These are phyloP conservation scores for Mediolabrus comicus DNA, from an alignment of 108 stramenopile species.

Conservation along the genomic window DNA sequence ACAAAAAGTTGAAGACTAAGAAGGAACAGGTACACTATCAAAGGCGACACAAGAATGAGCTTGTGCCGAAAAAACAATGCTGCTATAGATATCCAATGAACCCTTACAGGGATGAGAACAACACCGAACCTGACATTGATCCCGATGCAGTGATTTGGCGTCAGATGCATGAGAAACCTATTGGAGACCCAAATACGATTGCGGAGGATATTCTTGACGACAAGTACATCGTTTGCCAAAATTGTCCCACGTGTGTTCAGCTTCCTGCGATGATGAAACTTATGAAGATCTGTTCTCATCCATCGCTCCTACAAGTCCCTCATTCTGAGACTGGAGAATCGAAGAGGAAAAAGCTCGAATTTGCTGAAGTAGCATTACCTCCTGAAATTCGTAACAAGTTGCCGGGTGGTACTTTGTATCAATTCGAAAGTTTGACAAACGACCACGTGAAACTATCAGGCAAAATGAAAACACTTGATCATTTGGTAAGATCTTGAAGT, in stretches of 20 bases:
- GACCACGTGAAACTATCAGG: conserved; percentile 79
- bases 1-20: conserved; percentile 48
- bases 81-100: conserved; percentile 63
- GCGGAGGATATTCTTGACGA: conserved; percentile 21
- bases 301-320: conserved; percentile 73
- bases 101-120: conserved; percentile 30
- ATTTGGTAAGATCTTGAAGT: conserved; percentile 1
- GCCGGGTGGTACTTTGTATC: conserved; percentile 59
- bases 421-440: conserved; percentile 67
- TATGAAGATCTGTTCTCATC: conserved; percentile 71
- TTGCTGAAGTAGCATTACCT: conserved; percentile 75
- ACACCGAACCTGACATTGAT: conserved; percentile 53
- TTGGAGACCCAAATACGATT: conserved; percentile 16
- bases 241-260: conserved; percentile 68
- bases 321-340: conserved; percentile 37
- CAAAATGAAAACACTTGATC: conserved; percentile 71
- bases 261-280: conserved; percentile 62
- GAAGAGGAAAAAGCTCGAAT: conserved; percentile 60
- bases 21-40: conserved; percentile 69
- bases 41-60: conserved; percentile 54
- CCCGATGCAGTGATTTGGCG: conserved; percentile 69
- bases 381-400: conserved; percentile 54
- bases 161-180: conserved; percentile 32
- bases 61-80: conserved; percentile 54
- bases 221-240: conserved; percentile 7